Conservation (phyloP, 108 stramenopile species). For the Chaetoceros tenuissimus region DNA sequence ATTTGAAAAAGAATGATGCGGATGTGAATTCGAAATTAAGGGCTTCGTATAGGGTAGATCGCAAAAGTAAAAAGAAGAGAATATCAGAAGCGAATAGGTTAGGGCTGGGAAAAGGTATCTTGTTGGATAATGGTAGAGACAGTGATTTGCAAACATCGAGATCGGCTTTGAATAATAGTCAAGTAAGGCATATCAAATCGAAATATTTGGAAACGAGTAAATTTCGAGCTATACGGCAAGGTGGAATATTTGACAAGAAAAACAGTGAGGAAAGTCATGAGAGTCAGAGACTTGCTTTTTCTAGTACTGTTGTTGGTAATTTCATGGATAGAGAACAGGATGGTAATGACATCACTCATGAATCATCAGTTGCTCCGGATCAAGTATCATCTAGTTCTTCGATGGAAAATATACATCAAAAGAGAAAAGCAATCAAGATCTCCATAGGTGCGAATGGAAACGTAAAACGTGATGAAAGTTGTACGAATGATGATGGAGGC, state of each 20-base stretch:
- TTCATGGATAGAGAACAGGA: no score
- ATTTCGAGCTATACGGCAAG: neutral
- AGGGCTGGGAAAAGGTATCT: slow-evolving; percentile 60
- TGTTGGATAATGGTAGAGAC: slow-evolving; percentile 16
- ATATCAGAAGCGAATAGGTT: slow-evolving; percentile 25
- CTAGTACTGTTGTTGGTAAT: no score
- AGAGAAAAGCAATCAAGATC: no score
- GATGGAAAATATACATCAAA: no score
- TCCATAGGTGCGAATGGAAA: no score
- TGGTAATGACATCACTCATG: neutral
- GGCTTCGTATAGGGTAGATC: slow-evolving; percentile 39
- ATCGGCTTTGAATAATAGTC: neutral
- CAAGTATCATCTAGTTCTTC: neutral
- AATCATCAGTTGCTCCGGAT: neutral
- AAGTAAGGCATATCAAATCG: neutral
- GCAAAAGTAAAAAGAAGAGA: slow-evolving; percentile 43
- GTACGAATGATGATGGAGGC: no score
- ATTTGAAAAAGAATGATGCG: slow-evolving; percentile 42
- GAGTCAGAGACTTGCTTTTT: no score
- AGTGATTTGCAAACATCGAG: slow-evolving; percentile 9
- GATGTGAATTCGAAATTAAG: slow-evolving; percentile 58
- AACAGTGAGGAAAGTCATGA: neutral
- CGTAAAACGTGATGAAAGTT: no score
- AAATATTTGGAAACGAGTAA: neutral
- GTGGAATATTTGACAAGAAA: neutral